Evolutionary conservation across 2,329 filamentous ascomycete species (phyloP).

Genomic region (Fusarium bactridioides): DNA sequence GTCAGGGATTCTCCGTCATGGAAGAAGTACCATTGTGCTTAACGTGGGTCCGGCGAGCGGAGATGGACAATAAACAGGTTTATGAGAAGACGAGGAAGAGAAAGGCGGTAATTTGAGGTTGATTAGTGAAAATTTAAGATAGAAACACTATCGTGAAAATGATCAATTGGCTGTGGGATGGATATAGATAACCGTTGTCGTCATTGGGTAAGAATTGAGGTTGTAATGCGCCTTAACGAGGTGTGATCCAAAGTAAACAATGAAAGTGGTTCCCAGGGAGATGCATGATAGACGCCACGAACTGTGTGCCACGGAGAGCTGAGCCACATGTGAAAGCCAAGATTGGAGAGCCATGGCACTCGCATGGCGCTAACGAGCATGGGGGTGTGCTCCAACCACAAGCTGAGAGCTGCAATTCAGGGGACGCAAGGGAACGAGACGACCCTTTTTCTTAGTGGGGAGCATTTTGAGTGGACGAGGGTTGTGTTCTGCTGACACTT

Average conservation of each 20-base stretch:
- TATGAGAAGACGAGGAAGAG: conserved; percentile 3
- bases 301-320: not conserved
- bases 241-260: conserved; percentile 39
- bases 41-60: conserved; percentile 41
- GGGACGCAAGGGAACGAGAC: conserved; percentile 18
- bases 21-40: conserved; percentile 45
- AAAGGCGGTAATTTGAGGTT: conserved; percentile 4
- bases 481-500: not conserved
- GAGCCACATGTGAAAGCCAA: conserved; percentile 28
- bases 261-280: conserved; percentile 36
- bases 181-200: conserved; percentile 24
- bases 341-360: conserved; percentile 26
- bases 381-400: conserved; percentile 18
- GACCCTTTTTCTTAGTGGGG: conserved; percentile 25
- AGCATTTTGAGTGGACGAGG: conserved; percentile 19
- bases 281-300: conserved; percentile 28
- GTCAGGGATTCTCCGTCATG: conserved; percentile 38
- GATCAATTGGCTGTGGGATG: conserved; percentile 8
- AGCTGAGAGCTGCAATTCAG: conserved; percentile 25
- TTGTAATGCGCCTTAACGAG: conserved; percentile 25
- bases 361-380: conserved; percentile 36
- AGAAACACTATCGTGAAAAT: not conserved
- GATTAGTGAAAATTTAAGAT: not conserved
- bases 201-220: conserved; percentile 26
- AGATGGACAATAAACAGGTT: conserved; percentile 33